A percentile compares a stretch with the other conserved stretches of the same genome.
phyloP scores from a whole-genome alignment of 2,329 filamentous ascomycete genomes.

The Fusarium burgessii region DNA sequence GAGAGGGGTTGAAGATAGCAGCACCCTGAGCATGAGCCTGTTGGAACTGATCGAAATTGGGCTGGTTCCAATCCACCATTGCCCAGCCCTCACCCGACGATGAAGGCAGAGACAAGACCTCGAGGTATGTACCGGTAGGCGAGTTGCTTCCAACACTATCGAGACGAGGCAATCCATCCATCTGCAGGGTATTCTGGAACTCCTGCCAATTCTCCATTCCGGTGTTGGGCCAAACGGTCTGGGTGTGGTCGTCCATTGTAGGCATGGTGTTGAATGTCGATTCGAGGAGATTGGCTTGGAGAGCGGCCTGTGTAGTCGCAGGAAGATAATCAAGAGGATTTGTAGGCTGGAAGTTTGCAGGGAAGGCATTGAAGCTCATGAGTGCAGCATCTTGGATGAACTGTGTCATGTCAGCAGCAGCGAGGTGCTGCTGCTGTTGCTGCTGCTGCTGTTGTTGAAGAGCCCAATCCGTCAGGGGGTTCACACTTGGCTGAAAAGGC shows the following conservation, averaged over 20 bases:
- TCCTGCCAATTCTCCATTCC: slow-evolving; percentile 84
- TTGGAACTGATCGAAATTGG: slow-evolving; percentile 71
- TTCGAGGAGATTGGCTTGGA: slow-evolving; percentile 73
- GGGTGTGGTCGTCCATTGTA: slow-evolving; percentile 66
- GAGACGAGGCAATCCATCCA: slow-evolving; percentile 59
- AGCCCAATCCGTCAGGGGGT: slow-evolving; percentile 71
- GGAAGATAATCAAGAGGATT: slow-evolving; percentile 71
- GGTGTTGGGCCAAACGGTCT: slow-evolving; percentile 68
- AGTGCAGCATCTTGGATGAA: slow-evolving; percentile 70
- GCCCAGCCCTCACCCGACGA: slow-evolving; percentile 92
- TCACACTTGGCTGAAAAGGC: slow-evolving; percentile 64
- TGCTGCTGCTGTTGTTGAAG: slow-evolving; percentile 64
- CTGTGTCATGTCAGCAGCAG: slow-evolving; percentile 61
- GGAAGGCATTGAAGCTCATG: slow-evolving; percentile 66
- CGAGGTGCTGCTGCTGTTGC: slow-evolving; percentile 52
- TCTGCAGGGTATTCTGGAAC: slow-evolving; percentile 72
- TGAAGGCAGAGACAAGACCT: slow-evolving; percentile 83
- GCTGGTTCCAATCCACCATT: slow-evolving; percentile 80
- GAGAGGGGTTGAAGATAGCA: slow-evolving; percentile 90
- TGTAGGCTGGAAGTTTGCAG: slow-evolving; percentile 64
- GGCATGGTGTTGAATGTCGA: slow-evolving; percentile 70
- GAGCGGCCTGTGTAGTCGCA: slow-evolving; percentile 70
- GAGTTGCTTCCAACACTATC: slow-evolving; percentile 60
- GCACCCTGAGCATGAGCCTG: slow-evolving; percentile 64
- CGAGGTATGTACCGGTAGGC: slow-evolving; percentile 72